These are phyloP conservation scores for Pestalotiopsis sp. DNA, from an alignment of 2,329 filamentous ascomycete species.

Conservation along the genomic window DNA sequence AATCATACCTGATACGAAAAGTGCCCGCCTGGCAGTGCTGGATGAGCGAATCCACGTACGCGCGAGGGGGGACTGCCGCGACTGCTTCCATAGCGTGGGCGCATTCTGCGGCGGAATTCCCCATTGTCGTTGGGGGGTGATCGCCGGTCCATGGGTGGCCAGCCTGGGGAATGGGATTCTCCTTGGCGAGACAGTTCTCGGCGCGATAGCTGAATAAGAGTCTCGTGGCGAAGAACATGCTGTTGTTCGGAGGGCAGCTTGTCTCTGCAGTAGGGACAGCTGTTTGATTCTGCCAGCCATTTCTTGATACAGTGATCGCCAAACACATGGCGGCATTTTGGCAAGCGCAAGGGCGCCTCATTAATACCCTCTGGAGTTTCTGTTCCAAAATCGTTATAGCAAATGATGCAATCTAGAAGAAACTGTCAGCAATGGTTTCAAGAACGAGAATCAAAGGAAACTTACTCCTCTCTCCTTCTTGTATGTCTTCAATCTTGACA, in stretches of 20 bases:
- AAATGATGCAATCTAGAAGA: constrained; percentile 58
- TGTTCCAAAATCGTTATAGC: constrained; percentile 62
- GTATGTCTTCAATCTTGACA: constrained; percentile 44
- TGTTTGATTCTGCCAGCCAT: constrained; percentile 64
- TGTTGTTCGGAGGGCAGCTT: constrained; percentile 54
- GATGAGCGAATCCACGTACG: constrained; percentile 19
- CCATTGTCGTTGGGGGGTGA: constrained; percentile 28
- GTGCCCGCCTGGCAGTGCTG: neutral
- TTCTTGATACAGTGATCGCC: constrained; percentile 65
- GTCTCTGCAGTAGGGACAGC: constrained; percentile 64
- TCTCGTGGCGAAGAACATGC: constrained; percentile 18
- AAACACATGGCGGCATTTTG: constrained; percentile 64
- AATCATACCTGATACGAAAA: neutral
- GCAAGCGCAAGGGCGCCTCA: constrained; percentile 58
- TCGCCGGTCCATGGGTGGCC: constrained; percentile 12
- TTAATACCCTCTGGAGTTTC: constrained; percentile 57
- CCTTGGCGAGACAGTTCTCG: constrained; percentile 22
- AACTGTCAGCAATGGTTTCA: constrained; percentile 12
- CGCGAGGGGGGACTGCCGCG: constrained; percentile 24
- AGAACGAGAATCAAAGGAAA: constrained; percentile 12
- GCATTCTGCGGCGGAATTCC: constrained; percentile 29
- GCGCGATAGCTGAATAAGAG: constrained; percentile 26
- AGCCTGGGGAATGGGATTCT: neutral
- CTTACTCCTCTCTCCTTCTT: constrained; percentile 50
- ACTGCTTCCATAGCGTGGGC: constrained; percentile 26